Percentiles rank a stretch among this genome's conserved stretches.
Conservation (phyloP, 495 filamentous ascomycete species). For the Daldinia concentrica region DNA sequence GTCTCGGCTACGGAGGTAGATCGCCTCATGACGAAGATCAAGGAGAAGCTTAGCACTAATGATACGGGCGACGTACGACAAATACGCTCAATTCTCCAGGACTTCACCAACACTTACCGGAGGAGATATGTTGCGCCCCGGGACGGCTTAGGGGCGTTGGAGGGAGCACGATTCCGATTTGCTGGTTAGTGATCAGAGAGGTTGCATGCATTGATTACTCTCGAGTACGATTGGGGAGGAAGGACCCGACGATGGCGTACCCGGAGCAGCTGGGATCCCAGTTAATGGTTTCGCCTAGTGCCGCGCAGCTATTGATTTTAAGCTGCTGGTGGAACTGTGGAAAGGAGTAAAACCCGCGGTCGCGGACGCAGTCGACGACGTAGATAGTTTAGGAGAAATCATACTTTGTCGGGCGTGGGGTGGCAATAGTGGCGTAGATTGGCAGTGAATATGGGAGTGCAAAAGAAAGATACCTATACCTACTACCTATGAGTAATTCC, state of each 20-base stretch:
- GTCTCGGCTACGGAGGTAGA: conserved; percentile 70
- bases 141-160: conserved; percentile 85
- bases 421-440: conserved; percentile 26
- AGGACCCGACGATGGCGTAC: background rate
- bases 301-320: background rate
- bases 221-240: background rate
- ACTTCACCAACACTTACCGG: conserved; percentile 95
- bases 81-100: conserved; percentile 86
- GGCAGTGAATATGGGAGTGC: conserved; percentile 21
- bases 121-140: conserved; percentile 93
- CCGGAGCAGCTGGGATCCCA: background rate
- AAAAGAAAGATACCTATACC: conserved; percentile 35
- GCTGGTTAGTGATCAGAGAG: conserved; percentile 57
- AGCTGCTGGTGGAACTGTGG: background rate
- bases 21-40: conserved; percentile 71
- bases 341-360: background rate
- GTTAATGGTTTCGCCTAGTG: background rate
- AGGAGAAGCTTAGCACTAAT: conserved; percentile 71
- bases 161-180: conserved; percentile 87
- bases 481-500: conserved; percentile 13
- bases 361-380: background rate
- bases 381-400: conserved; percentile 17
- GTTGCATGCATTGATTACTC: background rate
- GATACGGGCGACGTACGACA: conserved; percentile 71
- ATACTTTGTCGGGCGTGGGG: conserved; percentile 18